These are phyloP conservation scores for Sonneratia caseolaris DNA, from an alignment of 345 rosid genomes.

Conservation along the genomic window DNA sequence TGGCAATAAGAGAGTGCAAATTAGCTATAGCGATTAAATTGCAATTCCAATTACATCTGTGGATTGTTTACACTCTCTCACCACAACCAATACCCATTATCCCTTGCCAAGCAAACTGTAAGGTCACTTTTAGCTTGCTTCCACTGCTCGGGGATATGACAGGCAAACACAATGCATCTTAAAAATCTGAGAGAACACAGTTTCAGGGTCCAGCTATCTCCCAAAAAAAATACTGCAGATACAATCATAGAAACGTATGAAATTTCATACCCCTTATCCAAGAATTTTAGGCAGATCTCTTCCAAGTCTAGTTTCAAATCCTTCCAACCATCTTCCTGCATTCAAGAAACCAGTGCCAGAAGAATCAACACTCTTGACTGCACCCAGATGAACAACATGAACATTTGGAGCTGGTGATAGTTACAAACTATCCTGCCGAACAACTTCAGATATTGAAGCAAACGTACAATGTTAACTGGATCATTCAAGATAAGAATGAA, in stretches of 20 bases:
- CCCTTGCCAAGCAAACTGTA: background rate
- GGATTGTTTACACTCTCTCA: background rate
- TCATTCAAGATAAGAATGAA: too few relatives aligned
- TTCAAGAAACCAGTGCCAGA: background rate
- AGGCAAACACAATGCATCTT: background rate
- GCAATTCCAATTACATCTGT: too few relatives aligned
- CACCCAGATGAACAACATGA: background rate
- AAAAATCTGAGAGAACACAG: background rate
- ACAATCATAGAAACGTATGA: background rate
- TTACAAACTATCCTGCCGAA: too few relatives aligned
- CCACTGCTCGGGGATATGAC: background rate
- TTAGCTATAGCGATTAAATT: too few relatives aligned
- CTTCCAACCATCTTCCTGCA: constrained; percentile 44
- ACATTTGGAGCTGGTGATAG: background rate
- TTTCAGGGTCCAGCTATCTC: background rate
- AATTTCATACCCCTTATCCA: constrained; percentile 38
- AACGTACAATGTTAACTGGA: too few relatives aligned
- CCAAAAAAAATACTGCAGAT: background rate
- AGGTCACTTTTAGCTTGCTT: background rate
- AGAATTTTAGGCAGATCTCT: constrained; percentile 37
- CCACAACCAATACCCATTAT: background rate
- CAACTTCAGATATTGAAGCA: too few relatives aligned
- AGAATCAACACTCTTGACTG: background rate
- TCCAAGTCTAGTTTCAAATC: constrained; percentile 40
- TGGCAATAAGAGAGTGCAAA: too few relatives aligned